Evolutionary conservation across 257 asterid species (phyloP).

Genomic region (Solanum chaucha): DNA sequence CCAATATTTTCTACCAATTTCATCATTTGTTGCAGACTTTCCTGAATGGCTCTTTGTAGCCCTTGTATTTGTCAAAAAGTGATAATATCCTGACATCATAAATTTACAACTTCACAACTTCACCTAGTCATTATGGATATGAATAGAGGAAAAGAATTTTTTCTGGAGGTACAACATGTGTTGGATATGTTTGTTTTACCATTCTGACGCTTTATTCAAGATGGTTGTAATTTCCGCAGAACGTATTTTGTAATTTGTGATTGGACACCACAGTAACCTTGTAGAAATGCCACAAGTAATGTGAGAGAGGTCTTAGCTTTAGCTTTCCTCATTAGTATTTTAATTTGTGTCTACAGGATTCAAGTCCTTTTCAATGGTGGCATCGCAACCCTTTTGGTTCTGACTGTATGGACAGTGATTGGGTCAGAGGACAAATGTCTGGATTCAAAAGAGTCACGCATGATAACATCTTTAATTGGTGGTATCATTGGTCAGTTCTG

Average conservation of each 20-base stretch:
- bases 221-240: not conserved
- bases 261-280: not conserved
- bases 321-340: not conserved
- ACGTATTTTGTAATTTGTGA: not conserved
- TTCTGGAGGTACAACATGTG: not conserved
- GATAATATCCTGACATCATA: not conserved
- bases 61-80: not conserved
- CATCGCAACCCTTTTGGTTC: conserved; percentile 50
- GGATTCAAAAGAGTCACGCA: conserved; percentile 62
- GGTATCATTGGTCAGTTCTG: conserved; percentile 87
- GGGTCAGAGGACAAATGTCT: conserved; percentile 71
- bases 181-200: not conserved
- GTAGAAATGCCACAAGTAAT: not conserved
- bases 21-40: not conserved
- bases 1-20: not conserved
- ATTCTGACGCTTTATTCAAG: not conserved
- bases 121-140: not conserved
- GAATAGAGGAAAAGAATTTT: not conserved
- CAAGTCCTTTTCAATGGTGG: conserved; percentile 86
- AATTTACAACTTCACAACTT: not conserved
- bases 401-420: conserved; percentile 47
- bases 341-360: conserved; percentile 39
- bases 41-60: not conserved
- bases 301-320: not conserved
- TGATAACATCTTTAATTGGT: conserved; percentile 52